Base-by-base conservation (phyloP, 768 basidiomycete species). In the Lactifluus hygrophoroides region DNA sequence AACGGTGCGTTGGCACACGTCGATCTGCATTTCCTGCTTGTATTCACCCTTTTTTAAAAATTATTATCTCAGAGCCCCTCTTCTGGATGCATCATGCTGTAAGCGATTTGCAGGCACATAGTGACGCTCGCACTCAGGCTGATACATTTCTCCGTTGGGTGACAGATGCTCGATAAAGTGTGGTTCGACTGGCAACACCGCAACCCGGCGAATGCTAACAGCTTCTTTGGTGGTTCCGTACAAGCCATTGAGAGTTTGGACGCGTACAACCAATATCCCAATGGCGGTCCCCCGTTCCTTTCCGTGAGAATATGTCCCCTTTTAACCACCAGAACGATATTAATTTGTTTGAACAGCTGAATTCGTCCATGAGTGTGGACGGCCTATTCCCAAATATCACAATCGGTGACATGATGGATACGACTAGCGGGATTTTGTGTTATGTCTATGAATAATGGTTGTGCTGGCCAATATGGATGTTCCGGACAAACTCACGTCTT, bases 1-100 rank as follows among this genome's bases (percentile, higher is more conserved):
- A 73, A 73, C 34, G 73, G 72, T 71, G 5, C 13, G 61, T n/a
- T n/a, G n/a, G n/a, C n/a, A n/a, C n/a, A n/a, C n/a, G n/a, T n/a
- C n/a, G n/a, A n/a, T n/a, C n/a, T n/a, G n/a, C n/a, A n/a, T n/a
- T n/a, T n/a, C 21, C 13, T 14, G 3, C 32, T 17, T 32, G 5
- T 3, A 8, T 38, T 43, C 32, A 38, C 6, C 21, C 28, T 10
- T 17, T n/a, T 14, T n/a, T 43, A 21, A 37, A 21, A 3, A 28
- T 25, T 13, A 19, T 56, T 51, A 28, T 7, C 17, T 1, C 43
- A 74, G 72, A 72, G 6, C 72, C 73, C 4, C 56, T 74, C 19
- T 73, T 74, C 64, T 74, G 64, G 63, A 38, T 73, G 44, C 71
- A 73, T 64, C 73, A 73, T 54, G 69, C 67, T 0, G 73, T 73